Base-by-base conservation (phyloP, 2,329 filamentous ascomycete genomes). In the Colletotrichum endophyticum region DNA sequence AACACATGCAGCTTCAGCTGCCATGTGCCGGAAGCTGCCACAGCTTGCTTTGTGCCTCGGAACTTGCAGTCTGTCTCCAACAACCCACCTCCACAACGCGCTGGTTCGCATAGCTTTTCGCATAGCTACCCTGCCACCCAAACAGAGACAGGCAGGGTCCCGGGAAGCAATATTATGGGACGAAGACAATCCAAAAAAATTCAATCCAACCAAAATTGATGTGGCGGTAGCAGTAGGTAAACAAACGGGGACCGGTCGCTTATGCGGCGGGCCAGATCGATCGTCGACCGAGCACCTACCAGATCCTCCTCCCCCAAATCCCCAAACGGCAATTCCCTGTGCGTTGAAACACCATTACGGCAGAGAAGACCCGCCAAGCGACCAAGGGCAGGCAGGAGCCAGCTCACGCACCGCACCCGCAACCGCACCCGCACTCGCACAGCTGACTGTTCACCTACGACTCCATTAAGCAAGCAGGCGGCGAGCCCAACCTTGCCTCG, bases 1-100 rank as follows among this genome's bases (percentile, higher is more conserved):
- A 73, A 76, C 74, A 76, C 74, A 76, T 76, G 74, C 74, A 66
- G 59, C 44, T 69, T 49, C 44, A 66, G 70, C 70, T 69, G 27
- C 74, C 62, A 72, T 75, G 61, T 75, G 73, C 69, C 22, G 27
- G 19, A 64, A 59, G 73, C 67, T 44, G 67, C 72, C 68, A 61
- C 72, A 72, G 32, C 22, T 28, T 67, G 28, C 59, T 22, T 63
- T 62, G 68, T 76, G 66, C 74, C 74, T 76, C 74, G 74, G 74
- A 62, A 76, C 70, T 44, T 53, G 64, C 44, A 73, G 74, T 61
- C 34, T 61, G 32, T 66, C 64, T 74, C 70, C 64, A 66, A 73
- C 67, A 73, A 36, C 64, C 57, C 64, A 73, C 64, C 56, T 59
- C 44, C 71, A 66, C 49, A 25, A 57, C 44, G 59, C 44, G 19